A percentile compares a stretch with the other conserved stretches of the same genome.
phyloP scores from a whole-genome alignment of 805 yeast genomes.

The Ogataea methylovora region DNA sequence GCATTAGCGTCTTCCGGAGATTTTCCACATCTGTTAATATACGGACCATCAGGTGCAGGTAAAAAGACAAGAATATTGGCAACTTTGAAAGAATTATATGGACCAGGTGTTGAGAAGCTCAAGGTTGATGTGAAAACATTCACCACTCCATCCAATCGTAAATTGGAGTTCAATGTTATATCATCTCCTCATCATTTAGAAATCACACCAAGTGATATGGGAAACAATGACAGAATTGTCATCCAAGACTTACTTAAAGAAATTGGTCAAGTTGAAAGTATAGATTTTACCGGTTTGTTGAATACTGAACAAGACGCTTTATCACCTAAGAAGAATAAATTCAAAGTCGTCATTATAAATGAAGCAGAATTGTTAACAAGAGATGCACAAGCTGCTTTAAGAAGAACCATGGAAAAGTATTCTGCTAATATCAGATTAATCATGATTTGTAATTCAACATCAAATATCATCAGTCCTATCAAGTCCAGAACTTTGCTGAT shows the following conservation, averaged over 20 bases:
- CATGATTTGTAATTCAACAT: constrained; percentile 80
- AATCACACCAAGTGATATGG: constrained; percentile 95
- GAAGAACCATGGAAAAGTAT: constrained; percentile 95
- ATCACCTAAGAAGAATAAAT: constrained; percentile 35
- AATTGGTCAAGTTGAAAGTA: constrained; percentile 91
- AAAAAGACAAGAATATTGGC: constrained; percentile 90
- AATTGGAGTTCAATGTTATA: constrained; percentile 87
- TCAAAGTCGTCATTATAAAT: constrained; percentile 78
- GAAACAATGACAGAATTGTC: constrained; percentile 89
- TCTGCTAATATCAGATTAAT: constrained; percentile 80
- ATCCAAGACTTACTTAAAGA: constrained; percentile 92
- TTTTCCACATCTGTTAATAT: constrained; percentile 85
- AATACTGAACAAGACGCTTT: constrained; percentile 6
- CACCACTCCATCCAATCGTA: constrained; percentile 62
- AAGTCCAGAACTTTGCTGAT: constrained; percentile 85
- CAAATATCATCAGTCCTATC: constrained; percentile 89
- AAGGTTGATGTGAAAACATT: constrained; percentile 88
- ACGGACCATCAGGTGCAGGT: constrained; percentile 97
- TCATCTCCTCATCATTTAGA: constrained; percentile 88
- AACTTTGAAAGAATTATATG: constrained; percentile 71
- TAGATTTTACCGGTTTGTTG: constrained; percentile 58
- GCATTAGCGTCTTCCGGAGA: constrained; percentile 57
- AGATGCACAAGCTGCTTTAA: constrained; percentile 92
- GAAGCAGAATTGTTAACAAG: constrained; percentile 86
- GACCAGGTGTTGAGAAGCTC: constrained; percentile 71